phyloP scores from a whole-genome alignment of 495 filamentous ascomycete genomes.

The Tuber magnatum region DNA sequence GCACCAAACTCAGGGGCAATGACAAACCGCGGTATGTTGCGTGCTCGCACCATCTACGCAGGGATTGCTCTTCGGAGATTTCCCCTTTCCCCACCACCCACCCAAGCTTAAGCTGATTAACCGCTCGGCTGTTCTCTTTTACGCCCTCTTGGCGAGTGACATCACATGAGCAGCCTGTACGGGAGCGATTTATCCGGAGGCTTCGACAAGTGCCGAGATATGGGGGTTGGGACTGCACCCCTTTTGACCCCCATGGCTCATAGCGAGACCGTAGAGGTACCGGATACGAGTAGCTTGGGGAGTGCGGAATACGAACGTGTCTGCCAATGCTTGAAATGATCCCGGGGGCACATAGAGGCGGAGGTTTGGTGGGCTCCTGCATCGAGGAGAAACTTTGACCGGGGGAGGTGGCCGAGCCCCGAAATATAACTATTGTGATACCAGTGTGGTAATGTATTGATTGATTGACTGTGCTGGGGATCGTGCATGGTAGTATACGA shows the following conservation, averaged over 20 bases:
- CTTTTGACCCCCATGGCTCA: neutral
- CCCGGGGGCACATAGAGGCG: neutral
- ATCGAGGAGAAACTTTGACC: neutral
- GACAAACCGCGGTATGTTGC: neutral
- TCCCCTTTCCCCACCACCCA: neutral
- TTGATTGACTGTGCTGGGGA: neutral
- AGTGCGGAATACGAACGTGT: neutral
- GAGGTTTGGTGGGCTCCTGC: neutral
- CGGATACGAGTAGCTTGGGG: neutral
- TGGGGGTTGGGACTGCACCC: neutral
- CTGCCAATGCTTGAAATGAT: neutral
- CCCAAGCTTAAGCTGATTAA: neutral
- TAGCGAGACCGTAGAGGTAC: neutral
- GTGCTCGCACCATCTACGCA: neutral
- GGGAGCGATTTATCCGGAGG: neutral
- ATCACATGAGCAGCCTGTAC: neutral
- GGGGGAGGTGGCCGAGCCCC: neutral
- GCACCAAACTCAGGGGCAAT: neutral
- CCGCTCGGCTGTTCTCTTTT: neutral
- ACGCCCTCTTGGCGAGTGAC: neutral
- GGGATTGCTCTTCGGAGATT: neutral
- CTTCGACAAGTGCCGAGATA: neutral
- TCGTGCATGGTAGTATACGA: neutral
- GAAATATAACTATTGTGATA: neutral
- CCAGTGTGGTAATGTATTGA: neutral